phyloP scores from a whole-genome alignment of 495 filamentous ascomycete genomes.

The Penicillium cinerascens region DNA sequence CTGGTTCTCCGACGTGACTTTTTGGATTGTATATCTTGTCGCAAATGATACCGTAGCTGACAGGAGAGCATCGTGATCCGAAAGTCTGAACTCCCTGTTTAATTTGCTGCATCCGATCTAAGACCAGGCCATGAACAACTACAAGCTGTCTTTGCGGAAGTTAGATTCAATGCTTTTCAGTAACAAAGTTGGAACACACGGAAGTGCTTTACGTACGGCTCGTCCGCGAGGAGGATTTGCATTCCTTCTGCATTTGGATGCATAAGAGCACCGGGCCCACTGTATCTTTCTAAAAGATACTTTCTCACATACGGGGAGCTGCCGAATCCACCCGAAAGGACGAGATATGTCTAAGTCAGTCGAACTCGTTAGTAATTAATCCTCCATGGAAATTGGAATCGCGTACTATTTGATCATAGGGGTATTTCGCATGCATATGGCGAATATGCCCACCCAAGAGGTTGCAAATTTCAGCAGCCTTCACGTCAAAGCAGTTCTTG shows the following conservation, averaged over 20 bases:
- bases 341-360: constrained; percentile 43
- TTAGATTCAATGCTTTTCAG: no score
- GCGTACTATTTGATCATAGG: constrained; percentile 44
- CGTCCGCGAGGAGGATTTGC: constrained; percentile 46
- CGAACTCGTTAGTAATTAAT: neutral
- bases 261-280: constrained; percentile 10
- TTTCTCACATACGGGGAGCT: constrained; percentile 59
- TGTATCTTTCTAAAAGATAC: constrained; percentile 39
- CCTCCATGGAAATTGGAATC: neutral
- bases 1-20: constrained; percentile 40
- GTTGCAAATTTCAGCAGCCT: constrained; percentile 49
- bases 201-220: constrained; percentile 38
- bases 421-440: constrained; percentile 43
- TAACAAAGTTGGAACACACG: no score
- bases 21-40: constrained; percentile 42
- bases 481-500: constrained; percentile 46
- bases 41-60: constrained; percentile 55
- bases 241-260: constrained; percentile 39
- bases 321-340: constrained; percentile 63
- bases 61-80: constrained; percentile 47
- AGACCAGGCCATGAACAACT: constrained; percentile 53
- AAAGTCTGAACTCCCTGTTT: constrained; percentile 40
- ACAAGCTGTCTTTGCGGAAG: constrained; percentile 45
- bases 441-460: constrained; percentile 54
- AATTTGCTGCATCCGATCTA: constrained; percentile 51